These are phyloP conservation scores for Bonia amplexicaulis DNA, from an alignment of 176 grass and related monocot species.

Conservation along the genomic window DNA sequence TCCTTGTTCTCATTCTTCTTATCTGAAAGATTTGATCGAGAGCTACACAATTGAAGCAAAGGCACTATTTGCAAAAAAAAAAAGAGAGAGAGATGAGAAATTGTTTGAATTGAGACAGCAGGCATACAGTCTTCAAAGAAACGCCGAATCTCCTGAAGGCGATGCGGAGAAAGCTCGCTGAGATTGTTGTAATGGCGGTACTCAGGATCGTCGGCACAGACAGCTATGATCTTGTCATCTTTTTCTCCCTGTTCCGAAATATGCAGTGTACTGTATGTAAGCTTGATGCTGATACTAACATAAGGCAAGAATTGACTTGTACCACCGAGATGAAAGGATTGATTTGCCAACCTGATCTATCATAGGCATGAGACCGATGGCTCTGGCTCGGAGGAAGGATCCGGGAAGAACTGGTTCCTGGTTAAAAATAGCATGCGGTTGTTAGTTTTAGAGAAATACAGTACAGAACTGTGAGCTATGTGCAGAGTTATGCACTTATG, in stretches of 20 bases:
- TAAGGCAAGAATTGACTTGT: background rate
- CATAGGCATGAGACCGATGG: too few relatives aligned
- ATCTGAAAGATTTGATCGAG: constrained; percentile 38
- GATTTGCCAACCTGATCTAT: too few relatives aligned
- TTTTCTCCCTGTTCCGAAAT: too few relatives aligned
- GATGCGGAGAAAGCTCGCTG: too few relatives aligned
- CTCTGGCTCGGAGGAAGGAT: too few relatives aligned
- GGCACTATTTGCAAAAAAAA: background rate
- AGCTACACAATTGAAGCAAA: background rate
- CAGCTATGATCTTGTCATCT: too few relatives aligned
- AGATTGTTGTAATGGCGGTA: too few relatives aligned
- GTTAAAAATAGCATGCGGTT: background rate
- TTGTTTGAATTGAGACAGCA: background rate
- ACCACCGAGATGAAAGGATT: background rate
- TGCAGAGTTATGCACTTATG: background rate
- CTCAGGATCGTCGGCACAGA: too few relatives aligned
- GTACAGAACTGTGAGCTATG: background rate
- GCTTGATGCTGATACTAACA: background rate
- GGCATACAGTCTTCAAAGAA: background rate
- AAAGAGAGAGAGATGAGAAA: too few relatives aligned
- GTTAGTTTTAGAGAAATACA: background rate
- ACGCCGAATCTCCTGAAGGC: too few relatives aligned
- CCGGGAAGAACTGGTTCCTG: too few relatives aligned
- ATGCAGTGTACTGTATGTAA: background rate
- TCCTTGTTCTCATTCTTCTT: constrained; percentile 87